phyloP scores from a whole-genome alignment of 768 basidiomycete genomes.

The Psilocybe cyanescens region DNA sequence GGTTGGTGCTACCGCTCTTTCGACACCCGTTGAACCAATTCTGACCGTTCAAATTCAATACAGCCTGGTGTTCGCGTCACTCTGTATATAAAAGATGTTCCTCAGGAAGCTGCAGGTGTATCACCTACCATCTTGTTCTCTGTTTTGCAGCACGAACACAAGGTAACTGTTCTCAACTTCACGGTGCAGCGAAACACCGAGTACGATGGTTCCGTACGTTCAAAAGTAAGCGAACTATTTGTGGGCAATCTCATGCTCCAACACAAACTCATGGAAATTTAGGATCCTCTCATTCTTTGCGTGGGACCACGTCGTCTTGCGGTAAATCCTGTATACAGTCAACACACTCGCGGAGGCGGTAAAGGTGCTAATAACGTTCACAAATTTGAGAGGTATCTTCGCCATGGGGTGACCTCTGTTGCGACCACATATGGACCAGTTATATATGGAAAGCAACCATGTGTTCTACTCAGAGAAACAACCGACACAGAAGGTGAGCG shows the following conservation, averaged over 20 bases:
- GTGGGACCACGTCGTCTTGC: conserved; percentile 86
- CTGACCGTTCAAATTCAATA: background rate
- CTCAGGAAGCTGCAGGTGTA: conserved; percentile 53
- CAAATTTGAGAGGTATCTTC: conserved; percentile 91
- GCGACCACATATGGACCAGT: conserved; percentile 92
- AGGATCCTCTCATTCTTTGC: conserved; percentile 90
- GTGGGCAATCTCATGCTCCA: no score
- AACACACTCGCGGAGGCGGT: conserved; percentile 88
- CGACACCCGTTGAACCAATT: background rate
- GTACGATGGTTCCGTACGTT: conserved; percentile 84
- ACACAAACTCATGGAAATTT: conserved; percentile 1
- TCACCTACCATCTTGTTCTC: conserved; percentile 74
- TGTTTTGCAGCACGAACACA: conserved; percentile 94
- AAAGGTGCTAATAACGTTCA: conserved; percentile 96
- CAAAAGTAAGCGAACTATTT: conserved; percentile 63
- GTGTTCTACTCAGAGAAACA: conserved; percentile 75
- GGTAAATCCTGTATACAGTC: conserved; percentile 90
- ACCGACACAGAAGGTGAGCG: conserved; percentile 65
- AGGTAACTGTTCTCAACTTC: conserved; percentile 90
- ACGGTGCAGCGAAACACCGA: conserved; percentile 95
- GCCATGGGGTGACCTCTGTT: conserved; percentile 79
- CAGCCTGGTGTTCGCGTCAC: conserved; percentile 87
- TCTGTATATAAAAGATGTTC: conserved; percentile 75
- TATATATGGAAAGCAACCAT: conserved; percentile 83
- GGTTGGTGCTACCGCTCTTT: conserved; percentile 44